phyloP scores from a whole-genome alignment of 1,284 basidiomycete genomes.

The Cryptococcus jaspeensis region DNA sequence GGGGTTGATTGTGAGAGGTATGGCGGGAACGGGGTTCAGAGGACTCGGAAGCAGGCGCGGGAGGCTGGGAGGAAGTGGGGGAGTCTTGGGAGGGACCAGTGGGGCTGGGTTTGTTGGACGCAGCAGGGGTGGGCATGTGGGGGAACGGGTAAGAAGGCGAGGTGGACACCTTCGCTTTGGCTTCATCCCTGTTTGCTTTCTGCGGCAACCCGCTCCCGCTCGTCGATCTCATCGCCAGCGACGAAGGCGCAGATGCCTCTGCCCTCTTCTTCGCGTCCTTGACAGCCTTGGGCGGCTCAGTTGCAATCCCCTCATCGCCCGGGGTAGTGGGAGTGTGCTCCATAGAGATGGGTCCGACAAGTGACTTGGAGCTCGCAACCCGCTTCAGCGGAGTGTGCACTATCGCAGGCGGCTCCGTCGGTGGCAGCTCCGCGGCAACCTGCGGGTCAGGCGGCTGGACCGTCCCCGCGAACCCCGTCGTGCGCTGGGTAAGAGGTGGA shows the following conservation, averaged over 20 bases:
- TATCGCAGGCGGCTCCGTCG: slow-evolving; percentile 7
- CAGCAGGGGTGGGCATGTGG: slow-evolving; percentile 7
- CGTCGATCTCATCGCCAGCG: slow-evolving; percentile 14
- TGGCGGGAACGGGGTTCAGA: slow-evolving; percentile 13
- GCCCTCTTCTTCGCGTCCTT: neutral
- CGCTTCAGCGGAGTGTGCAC: slow-evolving; percentile 7
- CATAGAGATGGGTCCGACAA: slow-evolving; percentile 14
- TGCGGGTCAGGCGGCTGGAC: slow-evolving; percentile 28
- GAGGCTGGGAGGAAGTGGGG: neutral
- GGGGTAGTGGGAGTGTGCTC: neutral
- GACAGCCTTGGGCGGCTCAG: neutral
- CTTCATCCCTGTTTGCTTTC: slow-evolving; percentile 1
- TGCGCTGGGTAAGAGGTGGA: slow-evolving; percentile 16
- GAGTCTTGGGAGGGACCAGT: neutral
- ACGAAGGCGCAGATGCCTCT: neutral
- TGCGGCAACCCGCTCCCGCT: slow-evolving; percentile 23
- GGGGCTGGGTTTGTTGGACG: neutral
- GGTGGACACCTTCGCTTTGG: slow-evolving; percentile 6
- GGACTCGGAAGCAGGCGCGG: slow-evolving; percentile 6
- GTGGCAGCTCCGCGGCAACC: slow-evolving; percentile 15
- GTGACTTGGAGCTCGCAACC: slow-evolving; percentile 11
- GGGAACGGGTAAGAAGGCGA: slow-evolving; percentile 36
- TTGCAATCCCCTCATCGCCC: neutral
- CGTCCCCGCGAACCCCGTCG: slow-evolving; percentile 34
- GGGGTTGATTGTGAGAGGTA: slow-evolving; percentile 10